phyloP scores from a whole-genome alignment of 2,329 filamentous ascomycete species.

The Cladosporium sp. region DNA sequence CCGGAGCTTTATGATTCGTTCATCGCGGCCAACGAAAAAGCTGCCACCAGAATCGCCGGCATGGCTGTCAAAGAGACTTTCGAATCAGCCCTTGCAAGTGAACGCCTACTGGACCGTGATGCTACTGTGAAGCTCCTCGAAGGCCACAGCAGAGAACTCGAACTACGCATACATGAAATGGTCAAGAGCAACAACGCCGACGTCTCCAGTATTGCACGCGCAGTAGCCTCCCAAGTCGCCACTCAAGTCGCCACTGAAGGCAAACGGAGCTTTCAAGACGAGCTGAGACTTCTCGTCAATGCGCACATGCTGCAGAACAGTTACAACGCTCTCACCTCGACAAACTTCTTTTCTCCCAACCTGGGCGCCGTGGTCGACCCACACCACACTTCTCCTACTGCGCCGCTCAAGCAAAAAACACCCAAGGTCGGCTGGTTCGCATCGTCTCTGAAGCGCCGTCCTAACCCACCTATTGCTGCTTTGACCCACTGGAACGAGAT shows the following conservation, averaged over 20 bases:
- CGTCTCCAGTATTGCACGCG: not conserved
- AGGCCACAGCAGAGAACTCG: constrained; percentile 15
- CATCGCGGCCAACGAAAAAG: constrained; percentile 32
- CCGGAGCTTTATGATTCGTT: constrained; percentile 32
- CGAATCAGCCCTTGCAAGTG: constrained; percentile 28
- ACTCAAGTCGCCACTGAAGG: constrained; percentile 14
- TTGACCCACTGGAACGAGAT: constrained; percentile 69
- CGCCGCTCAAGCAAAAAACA: constrained; percentile 25
- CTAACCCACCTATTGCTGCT: constrained; percentile 40
- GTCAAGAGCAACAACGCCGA: constrained; percentile 9
- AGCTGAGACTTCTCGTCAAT: constrained; percentile 26
- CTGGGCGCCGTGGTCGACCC: constrained; percentile 63
- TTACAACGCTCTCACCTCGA: constrained; percentile 30
- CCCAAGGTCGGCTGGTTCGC: constrained; percentile 9
- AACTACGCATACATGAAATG: not conserved
- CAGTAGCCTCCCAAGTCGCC: constrained; percentile 10
- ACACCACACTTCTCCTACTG: constrained; percentile 55
- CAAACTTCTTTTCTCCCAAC: constrained; percentile 70
- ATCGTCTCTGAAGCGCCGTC: constrained; percentile 1
- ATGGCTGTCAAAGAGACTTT: constrained; percentile 22
- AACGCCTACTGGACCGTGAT: constrained; percentile 15
- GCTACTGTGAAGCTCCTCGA: constrained; percentile 14
- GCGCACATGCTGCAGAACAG: constrained; percentile 25
- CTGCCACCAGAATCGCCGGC: not conserved
- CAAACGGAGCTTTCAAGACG: not conserved